Evolutionary conservation across 1,284 basidiomycete species (phyloP).

Genomic region (Ganoderma lucidum): DNA sequence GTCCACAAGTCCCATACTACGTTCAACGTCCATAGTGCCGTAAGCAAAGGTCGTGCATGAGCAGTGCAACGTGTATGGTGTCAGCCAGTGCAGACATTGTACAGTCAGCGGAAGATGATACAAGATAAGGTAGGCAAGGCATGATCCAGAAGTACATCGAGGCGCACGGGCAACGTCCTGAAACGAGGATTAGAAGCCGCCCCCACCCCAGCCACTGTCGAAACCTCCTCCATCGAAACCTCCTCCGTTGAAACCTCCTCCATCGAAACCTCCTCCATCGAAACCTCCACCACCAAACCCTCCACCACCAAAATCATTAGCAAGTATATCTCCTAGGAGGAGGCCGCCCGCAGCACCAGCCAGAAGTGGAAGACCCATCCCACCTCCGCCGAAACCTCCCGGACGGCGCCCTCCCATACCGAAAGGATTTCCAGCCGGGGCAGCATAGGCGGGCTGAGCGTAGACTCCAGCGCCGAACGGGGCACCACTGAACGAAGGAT

Average conservation of each 20-base stretch:
- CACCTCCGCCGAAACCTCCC: constrained; percentile 32
- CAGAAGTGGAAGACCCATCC: constrained; percentile 57
- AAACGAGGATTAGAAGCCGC: constrained; percentile 15
- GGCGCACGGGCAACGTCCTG: neutral
- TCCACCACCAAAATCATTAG: constrained; percentile 23
- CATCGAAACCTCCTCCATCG: constrained; percentile 27
- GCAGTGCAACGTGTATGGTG: neutral
- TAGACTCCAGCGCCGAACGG: constrained; percentile 14
- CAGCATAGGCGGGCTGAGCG: constrained; percentile 35
- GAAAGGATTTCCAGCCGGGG: constrained; percentile 36
- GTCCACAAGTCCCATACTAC: neutral
- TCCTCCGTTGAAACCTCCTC: constrained; percentile 26
- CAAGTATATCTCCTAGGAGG: constrained; percentile 58
- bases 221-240: constrained; percentile 31
- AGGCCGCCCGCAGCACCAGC: constrained; percentile 71
- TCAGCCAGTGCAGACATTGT: neutral
- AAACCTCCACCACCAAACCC: constrained; percentile 22
- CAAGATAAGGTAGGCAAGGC: neutral
- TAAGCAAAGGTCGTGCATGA: neutral
- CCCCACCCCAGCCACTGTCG: constrained; percentile 23
- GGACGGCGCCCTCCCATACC: constrained; percentile 22
- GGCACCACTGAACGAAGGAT: constrained; percentile 12
- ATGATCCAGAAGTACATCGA: neutral
- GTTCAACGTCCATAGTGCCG: too few relatives aligned
- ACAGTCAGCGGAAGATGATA: neutral